phyloP scores from a whole-genome alignment of 2,329 filamentous ascomycete species.

The Alternaria rosae region DNA sequence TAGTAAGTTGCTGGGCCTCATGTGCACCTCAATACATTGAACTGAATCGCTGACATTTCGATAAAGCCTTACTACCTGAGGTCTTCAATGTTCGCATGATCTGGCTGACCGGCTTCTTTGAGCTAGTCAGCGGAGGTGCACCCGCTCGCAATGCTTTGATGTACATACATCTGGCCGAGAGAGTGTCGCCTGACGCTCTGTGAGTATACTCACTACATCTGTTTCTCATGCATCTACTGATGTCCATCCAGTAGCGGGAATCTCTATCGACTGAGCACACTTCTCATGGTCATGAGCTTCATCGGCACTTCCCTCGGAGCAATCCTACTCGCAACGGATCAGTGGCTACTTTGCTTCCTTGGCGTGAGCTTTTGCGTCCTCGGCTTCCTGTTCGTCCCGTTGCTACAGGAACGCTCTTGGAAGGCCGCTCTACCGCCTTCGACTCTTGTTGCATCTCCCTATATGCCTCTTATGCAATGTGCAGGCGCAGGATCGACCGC shows the following conservation, averaged over 20 bases:
- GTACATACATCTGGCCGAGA: background rate
- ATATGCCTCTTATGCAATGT: background rate
- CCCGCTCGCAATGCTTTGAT: background rate
- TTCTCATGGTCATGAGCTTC: background rate
- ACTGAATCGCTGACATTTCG: background rate
- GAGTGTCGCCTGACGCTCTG: background rate
- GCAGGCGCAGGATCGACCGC: background rate
- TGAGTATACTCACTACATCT: background rate
- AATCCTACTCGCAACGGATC: background rate
- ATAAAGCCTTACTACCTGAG: background rate
- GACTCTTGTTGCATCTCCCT: background rate
- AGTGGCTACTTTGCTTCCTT: background rate
- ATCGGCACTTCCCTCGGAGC: background rate
- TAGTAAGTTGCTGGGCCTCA: background rate
- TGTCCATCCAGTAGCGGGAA: background rate
- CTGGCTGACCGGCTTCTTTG: background rate
- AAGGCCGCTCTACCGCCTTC: background rate
- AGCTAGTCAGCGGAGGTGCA: background rate
- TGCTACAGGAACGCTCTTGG: background rate
- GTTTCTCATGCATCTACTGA: background rate
- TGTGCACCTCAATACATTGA: background rate
- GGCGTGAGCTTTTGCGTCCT: background rate
- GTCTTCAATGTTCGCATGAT: background rate
- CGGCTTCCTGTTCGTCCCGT: background rate
- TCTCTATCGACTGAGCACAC: background rate